Percentiles rank a stretch among this genome's conserved stretches.
Evolutionary conservation across 139 green algal genomes (phyloP).

Genomic region (Tetradesmus lagerheimii): DNA sequence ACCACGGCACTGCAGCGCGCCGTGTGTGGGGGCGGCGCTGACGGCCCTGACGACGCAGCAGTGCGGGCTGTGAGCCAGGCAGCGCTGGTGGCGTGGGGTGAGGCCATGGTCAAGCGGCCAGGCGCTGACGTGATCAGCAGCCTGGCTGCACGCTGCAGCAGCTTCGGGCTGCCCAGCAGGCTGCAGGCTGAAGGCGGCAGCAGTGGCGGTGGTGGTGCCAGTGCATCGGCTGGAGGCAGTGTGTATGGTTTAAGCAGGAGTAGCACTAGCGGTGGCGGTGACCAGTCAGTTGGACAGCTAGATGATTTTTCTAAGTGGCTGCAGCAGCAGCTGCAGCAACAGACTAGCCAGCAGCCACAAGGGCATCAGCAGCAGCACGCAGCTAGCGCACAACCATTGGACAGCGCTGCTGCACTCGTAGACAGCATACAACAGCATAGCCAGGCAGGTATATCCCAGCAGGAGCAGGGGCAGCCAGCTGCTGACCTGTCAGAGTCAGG

Average conservation of each 20-base stretch:
- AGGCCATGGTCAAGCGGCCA: slow-evolving; percentile 67
- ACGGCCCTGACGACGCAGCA: background rate
- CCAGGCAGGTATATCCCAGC: background rate
- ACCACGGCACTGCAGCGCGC: slow-evolving; percentile 59
- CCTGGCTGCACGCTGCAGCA: slow-evolving; percentile 12
- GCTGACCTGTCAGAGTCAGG: background rate
- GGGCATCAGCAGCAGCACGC: background rate
- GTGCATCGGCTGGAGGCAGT: background rate
- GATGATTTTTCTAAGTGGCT: background rate
- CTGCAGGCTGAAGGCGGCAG: background rate
- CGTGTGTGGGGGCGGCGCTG: slow-evolving; percentile 60
- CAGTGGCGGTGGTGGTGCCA: slow-evolving; percentile 24
- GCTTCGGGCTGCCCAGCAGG: background rate
- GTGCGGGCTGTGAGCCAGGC: slow-evolving; percentile 53
- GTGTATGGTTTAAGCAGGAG: background rate
- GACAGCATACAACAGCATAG: background rate
- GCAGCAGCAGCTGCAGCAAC: background rate
- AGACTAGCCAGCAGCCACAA: background rate
- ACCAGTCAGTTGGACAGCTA: background rate
- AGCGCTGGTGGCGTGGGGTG: slow-evolving; percentile 84
- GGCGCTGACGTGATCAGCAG: slow-evolving; percentile 36
- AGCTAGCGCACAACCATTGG: background rate
- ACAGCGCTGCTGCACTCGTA: too few relatives aligned
- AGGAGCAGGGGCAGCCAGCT: background rate
- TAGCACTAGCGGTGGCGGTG: background rate